Evolutionary conservation across 148 eudicot genomes (phyloP), one percentile per base, ranked within the genome.

Genomic region (Pouteria glomerata): DNA sequence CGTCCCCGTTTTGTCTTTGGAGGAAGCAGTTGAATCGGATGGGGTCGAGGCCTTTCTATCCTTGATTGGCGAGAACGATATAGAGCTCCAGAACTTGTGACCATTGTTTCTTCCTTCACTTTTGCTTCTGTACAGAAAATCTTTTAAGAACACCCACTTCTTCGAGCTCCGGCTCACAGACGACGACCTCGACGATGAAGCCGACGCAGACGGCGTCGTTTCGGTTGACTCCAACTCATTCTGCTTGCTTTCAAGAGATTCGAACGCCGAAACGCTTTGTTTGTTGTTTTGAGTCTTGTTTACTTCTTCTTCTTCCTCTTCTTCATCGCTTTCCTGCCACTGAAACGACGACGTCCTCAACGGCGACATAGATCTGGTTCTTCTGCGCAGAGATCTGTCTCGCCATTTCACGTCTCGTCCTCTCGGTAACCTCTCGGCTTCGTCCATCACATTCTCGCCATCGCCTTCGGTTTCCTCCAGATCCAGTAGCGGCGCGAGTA

Each of bases 301-400:
- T n/a, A n/a, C n/a, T n/a, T n/a, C n/a, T 57, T 52, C 15, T 12
- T n/a, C 31, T 14, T 16, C n/a, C 11, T 70, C 61, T 19, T 41
- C 69, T 0, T 72, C 62, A 19, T 29, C 47, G 19, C 63, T 73
- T 16, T 71, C 76, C 26, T 58, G 73, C 81, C 81, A 74, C n/a
- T 62, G 70, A 57, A 57, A 85, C 76, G 89, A 73, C 65, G 81
- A 74, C 23, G 67, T 77, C 41, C 93, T 71, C 10, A 88, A 56
- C 1, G 98, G 98, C 7, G 98, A 93, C 80, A 93, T 79, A 39
- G 98, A 93, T 74, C 96, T 86, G 27, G 96, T 78, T 44, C 91
- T 71, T 34, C 97, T 60, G 1, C 89, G 84, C 21, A 81, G 68
- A 41, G 97, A 88, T 73, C 84, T 79, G 55, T 78, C 76, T 1